These are phyloP conservation scores for Metschnikowia lunata DNA, from an alignment of 805 yeast genomes.

Conservation along the genomic window DNA sequence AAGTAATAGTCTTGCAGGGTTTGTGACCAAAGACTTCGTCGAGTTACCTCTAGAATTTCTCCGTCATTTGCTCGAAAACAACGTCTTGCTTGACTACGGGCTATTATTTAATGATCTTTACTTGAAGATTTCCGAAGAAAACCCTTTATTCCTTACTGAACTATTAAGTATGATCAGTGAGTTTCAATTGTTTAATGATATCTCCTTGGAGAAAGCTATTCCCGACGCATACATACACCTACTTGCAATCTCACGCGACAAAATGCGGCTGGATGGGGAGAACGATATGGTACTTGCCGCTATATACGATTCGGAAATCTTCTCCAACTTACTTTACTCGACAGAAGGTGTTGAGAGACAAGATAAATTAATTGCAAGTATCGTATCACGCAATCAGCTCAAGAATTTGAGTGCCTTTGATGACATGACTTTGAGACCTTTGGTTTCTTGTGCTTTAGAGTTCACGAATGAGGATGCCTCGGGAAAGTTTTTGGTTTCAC, in stretches of 20 bases:
- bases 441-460: constrained; percentile 16
- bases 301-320: constrained; percentile 15
- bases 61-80: constrained; percentile 6
- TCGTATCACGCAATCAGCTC: constrained; percentile 3
- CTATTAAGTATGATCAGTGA: constrained; percentile 5
- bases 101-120: constrained; percentile 29
- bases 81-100: constrained; percentile 1
- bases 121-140: constrained; percentile 23
- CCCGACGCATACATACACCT: constrained; percentile 29
- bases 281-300: constrained; percentile 19
- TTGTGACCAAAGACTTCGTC: constrained; percentile 24
- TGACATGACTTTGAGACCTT: not conserved
- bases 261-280: constrained; percentile 19
- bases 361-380: constrained; percentile 14
- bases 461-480: constrained; percentile 7
- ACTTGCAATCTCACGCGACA: constrained; percentile 24
- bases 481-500: constrained; percentile 11
- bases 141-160: constrained; percentile 7
- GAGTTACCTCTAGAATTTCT: constrained; percentile 20
- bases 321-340: constrained; percentile 17
- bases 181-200: not conserved
- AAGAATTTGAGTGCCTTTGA: not conserved
- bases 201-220: constrained; percentile 6
- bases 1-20: constrained; percentile 17
- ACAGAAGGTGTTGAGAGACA: constrained; percentile 5